These are phyloP conservation scores for Fusarium vanettenii DNA, from an alignment of 2,329 filamentous ascomycete genomes.

Conservation along the genomic window DNA sequence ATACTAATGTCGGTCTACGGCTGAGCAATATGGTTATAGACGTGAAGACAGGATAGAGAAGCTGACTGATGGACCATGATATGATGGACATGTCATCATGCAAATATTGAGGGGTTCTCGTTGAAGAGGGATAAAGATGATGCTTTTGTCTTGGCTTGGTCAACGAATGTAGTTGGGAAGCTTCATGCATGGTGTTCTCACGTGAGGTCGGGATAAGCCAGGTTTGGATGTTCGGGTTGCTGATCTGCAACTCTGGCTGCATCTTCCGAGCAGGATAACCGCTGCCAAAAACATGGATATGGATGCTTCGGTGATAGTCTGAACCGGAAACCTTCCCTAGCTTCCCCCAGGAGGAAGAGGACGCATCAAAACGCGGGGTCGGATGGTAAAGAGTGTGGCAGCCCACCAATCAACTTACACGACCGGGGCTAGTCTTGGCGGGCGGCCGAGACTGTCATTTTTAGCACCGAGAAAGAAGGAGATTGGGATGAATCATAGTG, in stretches of 20 bases:
- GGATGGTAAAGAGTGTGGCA: constrained; percentile 8
- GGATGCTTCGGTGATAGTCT: constrained; percentile 21
- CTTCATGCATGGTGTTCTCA: constrained; percentile 3
- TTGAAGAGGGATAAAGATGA: background rate
- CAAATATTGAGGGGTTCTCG: background rate
- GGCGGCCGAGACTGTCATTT: background rate
- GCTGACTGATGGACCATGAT: background rate
- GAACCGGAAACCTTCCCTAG: constrained; percentile 25
- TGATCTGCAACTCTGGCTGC: constrained; percentile 22
- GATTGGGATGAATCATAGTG: background rate
- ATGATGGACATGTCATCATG: background rate
- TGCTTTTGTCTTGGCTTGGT: background rate
- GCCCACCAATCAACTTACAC: constrained; percentile 47
- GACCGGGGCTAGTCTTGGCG: constrained; percentile 15
- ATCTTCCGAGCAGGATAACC: constrained; percentile 8
- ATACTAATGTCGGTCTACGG: constrained; percentile 41
- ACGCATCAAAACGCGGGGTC: constrained; percentile 32
- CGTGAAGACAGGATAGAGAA: background rate
- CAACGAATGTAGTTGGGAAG: background rate
- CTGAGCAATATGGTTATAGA: constrained; percentile 7
- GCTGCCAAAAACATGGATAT: constrained; percentile 3
- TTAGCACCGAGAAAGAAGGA: background rate
- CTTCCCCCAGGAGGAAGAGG: background rate
- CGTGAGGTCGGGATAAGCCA: constrained; percentile 3
- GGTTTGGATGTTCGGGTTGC: constrained; percentile 16